Evolutionary conservation across 2,329 filamentous ascomycete species (phyloP), one percentile per base, ranked within the genome.

Genomic region (Hirsutella thompsonii): DNA sequence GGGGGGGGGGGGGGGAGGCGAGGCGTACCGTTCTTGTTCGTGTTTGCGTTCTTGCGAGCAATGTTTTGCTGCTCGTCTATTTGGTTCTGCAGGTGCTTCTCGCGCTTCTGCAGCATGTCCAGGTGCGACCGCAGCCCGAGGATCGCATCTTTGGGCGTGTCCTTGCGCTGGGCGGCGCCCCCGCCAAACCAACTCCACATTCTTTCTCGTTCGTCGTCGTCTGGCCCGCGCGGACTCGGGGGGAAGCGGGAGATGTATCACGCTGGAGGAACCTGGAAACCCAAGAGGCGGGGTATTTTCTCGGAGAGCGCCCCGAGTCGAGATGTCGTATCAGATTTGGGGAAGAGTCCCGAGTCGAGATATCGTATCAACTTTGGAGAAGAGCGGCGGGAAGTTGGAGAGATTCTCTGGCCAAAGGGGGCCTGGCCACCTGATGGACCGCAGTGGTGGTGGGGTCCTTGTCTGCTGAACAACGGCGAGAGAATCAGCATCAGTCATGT

Each of bases 31-130:
- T 77, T 88, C 67, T 95, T 96, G 69, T 96, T 96, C 44, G 81
- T 74, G 54, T 49, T 63, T 42, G 95, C 81, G 47, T 92, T 81
- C 72, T 95, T 95, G 63, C 85, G 76, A 36, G 92, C 92, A 50
- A 93, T 75, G 30, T 74, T 74, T 55, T 94, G 87, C 62, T 96
- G 89, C 62, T 96, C 88, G 20, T 87, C 81, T 69, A 96, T 94
- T 69, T 94, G 88, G 47, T 75, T 83, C 63, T 92, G 83, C 46
- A 96, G 66, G 59, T 96, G 87, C 62, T 78, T 84, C 70, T 96
- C 89, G 45, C 90, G 76, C 74, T 98, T 98, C 67, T 93, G 87
- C 58, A 98, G 74, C 89, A 96, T 96, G 54, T 95, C 90, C 36
- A 96, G 74, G 68, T 95, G 90, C 56, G 82, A 76, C 52, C 92